Base-by-base conservation (phyloP, 2,329 filamentous ascomycete species). In the Talaromyces sp. region DNA sequence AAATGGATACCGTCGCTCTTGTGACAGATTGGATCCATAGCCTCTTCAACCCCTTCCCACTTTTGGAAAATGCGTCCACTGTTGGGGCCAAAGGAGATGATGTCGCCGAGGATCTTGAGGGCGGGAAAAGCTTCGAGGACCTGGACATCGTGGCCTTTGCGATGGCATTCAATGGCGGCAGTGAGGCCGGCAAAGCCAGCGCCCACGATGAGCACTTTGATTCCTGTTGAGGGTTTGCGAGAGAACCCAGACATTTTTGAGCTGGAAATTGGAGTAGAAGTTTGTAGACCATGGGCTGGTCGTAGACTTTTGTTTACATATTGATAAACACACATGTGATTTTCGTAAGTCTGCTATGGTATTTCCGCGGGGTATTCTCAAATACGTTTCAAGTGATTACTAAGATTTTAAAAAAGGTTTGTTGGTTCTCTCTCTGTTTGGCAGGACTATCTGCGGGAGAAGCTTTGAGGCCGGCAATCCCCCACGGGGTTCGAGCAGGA, bases 151-250 rank as follows among this genome's bases (percentile, higher is more conserved):
- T 68, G 66, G 48, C 63, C 63, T 46, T 62, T 67, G 35, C 65
- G 64, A 54, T 66, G 56, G 56, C 65, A 68, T 63, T 68, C 70
- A 29, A 74, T 71, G 8, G 72, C 71, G 4, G 72, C 72, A 32
- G 71, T 68, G 11, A 74, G 64, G 5, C 72, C 72, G 17, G 69
- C 72, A 48, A 74, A 72, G 3, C 72, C 72, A 38, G 69, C 61
- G 75, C 82, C 82, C 6, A 84, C 80, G 32, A 83, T 70, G 11
- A 46, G 43, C 31, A 84, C 78, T 43, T 74, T 75, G 66, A 81
- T 77, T 57, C 76, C 77, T n/a, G 76, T 75, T 3, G 73, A 65
- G 10, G 72, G 66, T 6, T 59, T 59, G 26, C 56, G 60, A 10
- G 24, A 53, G 21, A 55, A 61, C 26, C 31, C n/a, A 50, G 57